Conservation (phyloP, 1,284 basidiomycete genomes). For the Cryptococcus depauperatus region DNA sequence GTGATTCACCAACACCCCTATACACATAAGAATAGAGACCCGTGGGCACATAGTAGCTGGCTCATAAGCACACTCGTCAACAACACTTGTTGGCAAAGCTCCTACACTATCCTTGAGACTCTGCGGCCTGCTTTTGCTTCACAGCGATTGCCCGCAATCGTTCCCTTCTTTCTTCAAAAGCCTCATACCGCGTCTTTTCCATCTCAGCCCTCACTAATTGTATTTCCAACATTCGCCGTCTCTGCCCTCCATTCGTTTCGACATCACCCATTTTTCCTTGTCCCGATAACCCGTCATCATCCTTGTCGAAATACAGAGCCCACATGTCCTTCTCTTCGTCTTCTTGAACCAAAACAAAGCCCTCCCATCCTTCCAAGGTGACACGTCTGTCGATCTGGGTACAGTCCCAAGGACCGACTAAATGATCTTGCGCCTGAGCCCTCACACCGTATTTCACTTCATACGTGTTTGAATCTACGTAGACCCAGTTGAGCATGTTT, state of each 20-base stretch:
- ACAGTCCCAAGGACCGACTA: slow-evolving; percentile 15
- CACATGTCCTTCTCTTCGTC: slow-evolving; percentile 11
- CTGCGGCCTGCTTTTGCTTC: slow-evolving; percentile 5
- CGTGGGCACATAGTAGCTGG: too few relatives aligned
- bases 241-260: slow-evolving; percentile 6
- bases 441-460: slow-evolving; percentile 15
- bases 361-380: slow-evolving; percentile 18
- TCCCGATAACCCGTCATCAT: slow-evolving; percentile 11
- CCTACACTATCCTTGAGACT: too few relatives aligned
- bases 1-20: too few relatives aligned
- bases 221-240: slow-evolving; percentile 9
- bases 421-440: slow-evolving; percentile 6
- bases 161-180: slow-evolving; percentile 7
- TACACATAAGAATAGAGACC: too few relatives aligned
- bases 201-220: slow-evolving; percentile 9
- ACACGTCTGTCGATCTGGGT: slow-evolving; percentile 11
- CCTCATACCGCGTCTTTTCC: slow-evolving; percentile 7
- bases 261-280: slow-evolving; percentile 9
- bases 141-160: slow-evolving; percentile 6
- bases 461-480: slow-evolving; percentile 13
- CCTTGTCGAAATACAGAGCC: slow-evolving; percentile 14
- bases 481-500: slow-evolving; percentile 18
- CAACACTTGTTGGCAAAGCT: too few relatives aligned
- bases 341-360: slow-evolving; percentile 14
- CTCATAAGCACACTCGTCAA: too few relatives aligned